These are phyloP conservation scores for Stemphylium lycopersici DNA, from an alignment of 2,329 filamentous ascomycete species.

Conservation along the genomic window DNA sequence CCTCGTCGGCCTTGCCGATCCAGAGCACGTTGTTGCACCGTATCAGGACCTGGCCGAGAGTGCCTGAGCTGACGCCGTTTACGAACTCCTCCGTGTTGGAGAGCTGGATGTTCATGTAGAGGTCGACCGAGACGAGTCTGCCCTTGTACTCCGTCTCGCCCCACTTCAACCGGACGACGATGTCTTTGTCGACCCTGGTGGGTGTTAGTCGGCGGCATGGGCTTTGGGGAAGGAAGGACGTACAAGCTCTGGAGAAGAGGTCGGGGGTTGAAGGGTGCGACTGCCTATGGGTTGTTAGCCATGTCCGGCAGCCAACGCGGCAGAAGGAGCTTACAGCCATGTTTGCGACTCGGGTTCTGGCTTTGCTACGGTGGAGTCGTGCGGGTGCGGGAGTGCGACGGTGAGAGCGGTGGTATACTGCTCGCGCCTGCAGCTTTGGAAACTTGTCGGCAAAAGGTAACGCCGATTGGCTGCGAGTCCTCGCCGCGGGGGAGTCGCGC, in stretches of 20 bases:
- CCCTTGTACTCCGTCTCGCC: conserved; percentile 97
- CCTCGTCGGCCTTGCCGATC: conserved; percentile 68
- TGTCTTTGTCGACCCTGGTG: conserved; percentile 80
- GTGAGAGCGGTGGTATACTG: background rate
- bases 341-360: conserved; percentile 23
- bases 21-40: conserved; percentile 98
- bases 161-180: conserved; percentile 96
- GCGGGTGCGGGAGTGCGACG: conserved; percentile 2
- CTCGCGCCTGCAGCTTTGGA: conserved; percentile 21
- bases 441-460: conserved; percentile 20
- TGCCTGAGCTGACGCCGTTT: conserved; percentile 82
- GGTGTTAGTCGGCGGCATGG: conserved; percentile 12
- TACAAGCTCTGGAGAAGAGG: conserved; percentile 94
- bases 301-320: background rate
- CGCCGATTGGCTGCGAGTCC: conserved; percentile 9
- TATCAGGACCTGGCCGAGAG: conserved; percentile 89
- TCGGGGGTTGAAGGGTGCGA: conserved; percentile 94
- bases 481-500: conserved; percentile 13
- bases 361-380: background rate
- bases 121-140: conserved; percentile 88
- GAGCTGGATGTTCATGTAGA: conserved; percentile 99
- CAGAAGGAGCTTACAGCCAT: conserved; percentile 46
- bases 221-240: conserved; percentile 45
- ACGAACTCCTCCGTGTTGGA: conserved; percentile 91
- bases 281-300: conserved; percentile 32